These are phyloP conservation scores for Cunninghamia lanceolata DNA, from an alignment of 75 land plant genomes.

Conservation along the genomic window DNA sequence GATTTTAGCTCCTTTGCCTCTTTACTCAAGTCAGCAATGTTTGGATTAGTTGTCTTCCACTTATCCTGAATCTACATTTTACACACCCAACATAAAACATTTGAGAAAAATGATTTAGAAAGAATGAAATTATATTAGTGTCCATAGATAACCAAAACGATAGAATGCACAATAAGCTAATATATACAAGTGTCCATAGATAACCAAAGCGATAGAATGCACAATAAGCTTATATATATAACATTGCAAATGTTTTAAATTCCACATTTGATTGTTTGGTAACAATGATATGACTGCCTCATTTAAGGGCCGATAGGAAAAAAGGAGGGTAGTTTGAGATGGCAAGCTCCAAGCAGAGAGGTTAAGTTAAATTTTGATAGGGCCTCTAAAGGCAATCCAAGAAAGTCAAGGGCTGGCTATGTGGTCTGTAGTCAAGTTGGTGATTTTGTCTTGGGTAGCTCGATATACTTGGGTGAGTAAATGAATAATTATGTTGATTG, in stretches of 20 bases:
- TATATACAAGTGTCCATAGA: too few species aligned
- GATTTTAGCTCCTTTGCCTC: constrained; percentile 54
- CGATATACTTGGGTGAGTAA: too few species aligned
- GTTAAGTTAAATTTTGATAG: too few species aligned
- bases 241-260: not conserved
- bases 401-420: too few species aligned
- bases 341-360: too few species aligned
- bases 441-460: too few species aligned
- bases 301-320: too few species aligned
- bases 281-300: not conserved
- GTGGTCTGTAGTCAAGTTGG: too few species aligned
- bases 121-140: not conserved
- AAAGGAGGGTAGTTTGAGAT: too few species aligned
- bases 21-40: constrained; percentile 42
- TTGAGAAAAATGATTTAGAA: not conserved
- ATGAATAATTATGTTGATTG: too few species aligned
- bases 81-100: not conserved
- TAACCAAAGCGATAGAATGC: too few species aligned
- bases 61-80: constrained; percentile 33
- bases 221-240: not conserved
- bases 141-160: not conserved
- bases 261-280: not conserved
- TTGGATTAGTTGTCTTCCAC: constrained; percentile 48
- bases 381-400: too few species aligned
- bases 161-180: not conserved